Evolutionary conservation across 345 rosid genomes (phyloP).

Genomic region (Laguncularia racemosa): DNA sequence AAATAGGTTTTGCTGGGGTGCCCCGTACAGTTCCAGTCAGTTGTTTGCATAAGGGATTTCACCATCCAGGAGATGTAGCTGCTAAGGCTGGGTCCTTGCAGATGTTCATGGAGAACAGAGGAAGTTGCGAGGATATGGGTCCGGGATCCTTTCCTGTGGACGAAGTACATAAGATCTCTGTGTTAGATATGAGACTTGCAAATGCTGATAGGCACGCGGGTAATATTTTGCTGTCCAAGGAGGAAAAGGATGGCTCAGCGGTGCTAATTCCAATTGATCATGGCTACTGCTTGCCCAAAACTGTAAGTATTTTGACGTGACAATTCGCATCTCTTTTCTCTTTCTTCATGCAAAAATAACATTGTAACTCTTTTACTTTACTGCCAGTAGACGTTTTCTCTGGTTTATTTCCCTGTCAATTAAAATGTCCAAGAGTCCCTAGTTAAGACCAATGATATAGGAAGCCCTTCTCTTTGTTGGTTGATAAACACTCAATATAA

Average conservation of each 20-base stretch:
- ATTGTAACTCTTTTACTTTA: background rate
- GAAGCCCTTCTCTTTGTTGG: too few relatives aligned
- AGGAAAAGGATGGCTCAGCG: slow-evolving; percentile 3
- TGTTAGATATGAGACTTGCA: slow-evolving; percentile 12
- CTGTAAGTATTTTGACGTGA: slow-evolving; percentile 1
- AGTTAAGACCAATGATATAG: too few relatives aligned
- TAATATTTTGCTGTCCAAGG: slow-evolving; percentile 11
- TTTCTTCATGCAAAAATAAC: background rate
- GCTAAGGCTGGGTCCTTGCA: slow-evolving; percentile 13
- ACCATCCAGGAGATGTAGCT: slow-evolving; percentile 1
- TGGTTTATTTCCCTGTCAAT: too few relatives aligned
- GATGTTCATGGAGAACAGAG: slow-evolving; percentile 11
- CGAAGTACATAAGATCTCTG: slow-evolving; percentile 12
- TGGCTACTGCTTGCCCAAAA: slow-evolving; percentile 16
- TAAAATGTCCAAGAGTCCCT: too few relatives aligned
- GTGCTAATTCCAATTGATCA: slow-evolving; percentile 12
- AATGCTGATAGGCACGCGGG: slow-evolving; percentile 11
- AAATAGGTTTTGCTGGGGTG: slow-evolving; percentile 11
- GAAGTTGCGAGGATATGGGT: slow-evolving; percentile 15
- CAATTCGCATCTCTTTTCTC: background rate
- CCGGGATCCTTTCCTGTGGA: slow-evolving; percentile 8
- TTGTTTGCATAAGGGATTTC: slow-evolving; percentile 11
- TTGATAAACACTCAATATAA: too few relatives aligned
- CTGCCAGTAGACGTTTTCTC: too few relatives aligned
- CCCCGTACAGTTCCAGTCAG: slow-evolving; percentile 5